Base-by-base conservation (phyloP, 169 alveolate species). In the Besnoitia besnoiti region DNA sequence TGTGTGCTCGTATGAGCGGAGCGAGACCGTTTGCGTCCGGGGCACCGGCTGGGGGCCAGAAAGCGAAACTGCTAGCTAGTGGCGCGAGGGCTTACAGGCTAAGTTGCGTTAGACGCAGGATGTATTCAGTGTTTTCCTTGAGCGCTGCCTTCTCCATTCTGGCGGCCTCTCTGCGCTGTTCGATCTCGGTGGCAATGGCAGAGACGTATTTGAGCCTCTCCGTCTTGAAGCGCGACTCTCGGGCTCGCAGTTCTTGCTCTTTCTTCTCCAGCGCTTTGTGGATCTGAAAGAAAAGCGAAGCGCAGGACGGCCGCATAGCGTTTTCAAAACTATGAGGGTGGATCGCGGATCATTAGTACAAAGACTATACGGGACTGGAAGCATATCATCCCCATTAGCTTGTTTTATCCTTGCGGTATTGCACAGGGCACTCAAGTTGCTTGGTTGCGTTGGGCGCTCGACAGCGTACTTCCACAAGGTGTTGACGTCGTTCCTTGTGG, bases 71-170 rank as follows among this genome's bases (percentile, higher is more conserved):
- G n/a, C n/a, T n/a, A n/a, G n/a, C n/a, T n/a, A n/a, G n/a, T n/a
- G n/a, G n/a, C n/a, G n/a, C n/a, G n/a, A 42, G 5, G 59, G n/a
- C 87, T 39, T 40, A 89, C 92, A 42, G 92, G 16, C 88, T 67
- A 30, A 27, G 77, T 19, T 40, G 47, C 14, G 87, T 76, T 0
- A 89, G 85, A 27, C 50, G 46, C 8, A 89, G 88, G 75, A 89
- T 59, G 35, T 73, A 55, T 8, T 37, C 30, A 33, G 92, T 89
- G 49, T 89, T 89, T 21, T 49, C 79, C 40, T 89, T 76, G 27
- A 89, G 87, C 19, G 92, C 92, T 37, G 55, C 50, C 62, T 89
- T 82, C 76, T 89, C 85, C 88, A 73, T 33, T 30, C 46, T 79
- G 42, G 73, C 24, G 3, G 92, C 92, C 30, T 67, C 46, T n/a